phyloP scores from a whole-genome alignment of 2,329 filamentous ascomycete species.

The Cordyceps fumosorosea region DNA sequence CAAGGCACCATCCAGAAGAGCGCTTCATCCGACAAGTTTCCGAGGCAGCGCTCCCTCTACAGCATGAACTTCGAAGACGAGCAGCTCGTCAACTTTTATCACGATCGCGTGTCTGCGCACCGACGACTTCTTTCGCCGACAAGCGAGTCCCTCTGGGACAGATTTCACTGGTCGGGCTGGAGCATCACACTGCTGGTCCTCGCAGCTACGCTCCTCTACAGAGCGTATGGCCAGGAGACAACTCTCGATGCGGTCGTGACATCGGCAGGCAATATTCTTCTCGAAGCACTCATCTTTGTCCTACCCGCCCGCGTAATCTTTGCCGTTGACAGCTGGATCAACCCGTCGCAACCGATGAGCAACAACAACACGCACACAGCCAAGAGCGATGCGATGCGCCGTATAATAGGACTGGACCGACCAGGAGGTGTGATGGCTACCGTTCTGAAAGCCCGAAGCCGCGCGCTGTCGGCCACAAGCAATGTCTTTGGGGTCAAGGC shows the following conservation, averaged over 20 bases:
- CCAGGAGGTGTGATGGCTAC: constrained; percentile 47
- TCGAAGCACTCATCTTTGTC: constrained; percentile 53
- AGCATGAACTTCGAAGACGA: constrained; percentile 30
- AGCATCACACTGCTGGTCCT: constrained; percentile 29
- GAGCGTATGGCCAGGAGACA: constrained; percentile 27
- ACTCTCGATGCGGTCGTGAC: constrained; percentile 23
- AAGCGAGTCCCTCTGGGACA: constrained; percentile 24
- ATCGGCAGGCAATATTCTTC: constrained; percentile 40
- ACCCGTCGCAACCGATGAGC: constrained; percentile 35
- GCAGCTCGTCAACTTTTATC: constrained; percentile 29
- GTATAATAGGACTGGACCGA: constrained; percentile 54
- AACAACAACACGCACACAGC: constrained; percentile 40
- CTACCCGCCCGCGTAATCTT: constrained; percentile 53
- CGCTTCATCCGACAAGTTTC: neutral
- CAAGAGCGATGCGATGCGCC: constrained; percentile 60
- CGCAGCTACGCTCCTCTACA: constrained; percentile 27
- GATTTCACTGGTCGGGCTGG: constrained; percentile 29
- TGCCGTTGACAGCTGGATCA: constrained; percentile 49
- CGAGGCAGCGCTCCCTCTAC: constrained; percentile 16
- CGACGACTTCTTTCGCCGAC: constrained; percentile 24
- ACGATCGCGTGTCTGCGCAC: constrained; percentile 28
- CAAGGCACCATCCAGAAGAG: neutral
- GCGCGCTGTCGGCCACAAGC: constrained; percentile 47
- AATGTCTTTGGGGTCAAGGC: constrained; percentile 33
- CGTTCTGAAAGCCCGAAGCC: constrained; percentile 52